A percentile compares a stretch with the other conserved stretches of the same genome.
Conservation (phyloP, 306 rosid species). For the Quercus ilex region DNA sequence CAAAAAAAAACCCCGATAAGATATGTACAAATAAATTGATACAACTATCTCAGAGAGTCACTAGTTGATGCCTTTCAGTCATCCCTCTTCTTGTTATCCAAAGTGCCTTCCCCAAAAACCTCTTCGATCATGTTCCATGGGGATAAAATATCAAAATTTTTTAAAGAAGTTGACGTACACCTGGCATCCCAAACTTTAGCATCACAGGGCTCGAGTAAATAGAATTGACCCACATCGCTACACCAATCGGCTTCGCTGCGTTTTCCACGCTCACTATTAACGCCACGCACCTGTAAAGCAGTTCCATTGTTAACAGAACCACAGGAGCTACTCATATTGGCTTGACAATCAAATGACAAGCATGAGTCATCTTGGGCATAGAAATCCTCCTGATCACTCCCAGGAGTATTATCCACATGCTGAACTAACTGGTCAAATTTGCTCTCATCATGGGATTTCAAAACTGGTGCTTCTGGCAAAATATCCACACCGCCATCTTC, state of each 20-base stretch:
- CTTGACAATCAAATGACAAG: constrained; percentile 34
- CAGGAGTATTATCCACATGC: constrained; percentile 21
- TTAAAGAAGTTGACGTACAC: constrained; percentile 20
- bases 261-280: constrained; percentile 24
- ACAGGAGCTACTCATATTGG: constrained; percentile 16
- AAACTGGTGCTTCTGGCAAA: neutral
- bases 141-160: constrained; percentile 41
- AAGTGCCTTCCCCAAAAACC: constrained; percentile 35
- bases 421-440: constrained; percentile 11
- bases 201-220: constrained; percentile 38
- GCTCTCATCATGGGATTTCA: constrained; percentile 16
- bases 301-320: constrained; percentile 18
- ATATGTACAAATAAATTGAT: neutral
- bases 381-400: constrained; percentile 10
- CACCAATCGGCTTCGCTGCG: constrained; percentile 26
- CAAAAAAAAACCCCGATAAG: neutral
- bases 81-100: constrained; percentile 27
- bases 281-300: constrained; percentile 23
- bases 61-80: constrained; percentile 17
- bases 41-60: neutral
- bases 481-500: constrained; percentile 19
- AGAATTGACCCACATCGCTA: constrained; percentile 24
- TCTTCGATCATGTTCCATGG: constrained; percentile 61
- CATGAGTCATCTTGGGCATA: constrained; percentile 43
- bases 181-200: constrained; percentile 48